Evolutionary conservation across 495 filamentous ascomycete genomes (phyloP), one percentile per base, ranked within the genome.

Genomic region (Hyaloscypha bicolor): DNA sequence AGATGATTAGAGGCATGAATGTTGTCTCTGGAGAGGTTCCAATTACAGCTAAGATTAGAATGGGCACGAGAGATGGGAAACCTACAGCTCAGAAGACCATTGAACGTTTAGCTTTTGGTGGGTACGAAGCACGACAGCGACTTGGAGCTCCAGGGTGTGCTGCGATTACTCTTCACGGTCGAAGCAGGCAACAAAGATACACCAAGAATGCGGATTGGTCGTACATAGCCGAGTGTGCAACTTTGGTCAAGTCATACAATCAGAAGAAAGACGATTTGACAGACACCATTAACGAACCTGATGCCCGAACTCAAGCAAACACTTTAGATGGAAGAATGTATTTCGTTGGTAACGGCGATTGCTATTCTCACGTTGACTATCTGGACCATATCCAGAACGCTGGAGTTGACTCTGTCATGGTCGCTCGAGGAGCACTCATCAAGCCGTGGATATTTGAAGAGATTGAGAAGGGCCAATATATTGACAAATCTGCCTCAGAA

Each of bases 401-500:
- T 31, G 84, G 85, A 29, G 93, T 97, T 21, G 93, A 97, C 79
- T 86, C 85, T 11, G 91, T 96, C 68, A 98, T 98, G 94, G 84
- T 97, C 61, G 94, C 87, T 16, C 88, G 94, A 62, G 94, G 94
- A 55, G 94, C 94, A 6, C 80, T 98, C 66, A 90, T 97, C 77
- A 99, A 98, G 79, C 93, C 96, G 2, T 99, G 95, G 95, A 78
- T 99, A 60, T 99, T 97, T 74, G 95, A 98, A 75, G 95, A 99
- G 76, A 98, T 99, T 66, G 87, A 90, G 67, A 83, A 86, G 39
- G 90, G 91, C 1, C 96, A 98, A 77, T 97, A 98, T 71, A 84
- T 99, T 21, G 95, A 99, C 80, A 99, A 98, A 74, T 90, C 91
- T 19, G 90, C 93, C 9, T 83, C 87, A 0, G 95, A 99, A 84